phyloP scores from a whole-genome alignment of 2,329 filamentous ascomycete genomes.

The Harringtonia aguacate region DNA sequence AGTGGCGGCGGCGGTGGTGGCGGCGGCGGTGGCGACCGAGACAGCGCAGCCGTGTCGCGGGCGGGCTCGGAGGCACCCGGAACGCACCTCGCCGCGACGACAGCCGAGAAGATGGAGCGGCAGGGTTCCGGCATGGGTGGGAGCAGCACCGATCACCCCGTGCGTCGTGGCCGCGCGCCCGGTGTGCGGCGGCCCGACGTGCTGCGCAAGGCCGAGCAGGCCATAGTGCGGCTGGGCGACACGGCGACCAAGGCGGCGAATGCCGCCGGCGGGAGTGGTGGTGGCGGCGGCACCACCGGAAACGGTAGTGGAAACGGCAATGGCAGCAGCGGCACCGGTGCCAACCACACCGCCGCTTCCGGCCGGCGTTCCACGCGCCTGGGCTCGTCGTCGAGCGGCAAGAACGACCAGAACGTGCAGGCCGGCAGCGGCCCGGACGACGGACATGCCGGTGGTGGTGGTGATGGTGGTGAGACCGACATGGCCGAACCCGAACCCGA shows the following conservation, averaged over 20 bases:
- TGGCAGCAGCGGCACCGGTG: conserved; percentile 4
- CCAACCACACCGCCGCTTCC: conserved; percentile 19
- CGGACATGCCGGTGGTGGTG: conserved; percentile 24
- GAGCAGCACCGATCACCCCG: conserved; percentile 19
- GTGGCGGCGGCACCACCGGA: background rate
- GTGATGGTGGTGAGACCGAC: conserved; percentile 21
- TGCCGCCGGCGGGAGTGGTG: conserved; percentile 11
- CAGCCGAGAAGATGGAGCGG: conserved; percentile 30
- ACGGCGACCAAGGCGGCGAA: conserved; percentile 27
- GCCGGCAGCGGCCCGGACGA: conserved; percentile 23
- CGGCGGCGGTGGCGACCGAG: background rate
- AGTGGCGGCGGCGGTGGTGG: background rate
- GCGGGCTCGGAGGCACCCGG: conserved; percentile 15
- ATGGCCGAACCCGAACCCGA: too few species aligned
- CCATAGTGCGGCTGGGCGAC: conserved; percentile 39
- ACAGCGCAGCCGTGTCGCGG: conserved; percentile 5
- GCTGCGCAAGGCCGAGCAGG: conserved; percentile 50
- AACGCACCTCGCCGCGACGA: conserved; percentile 4
- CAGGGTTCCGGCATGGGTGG: conserved; percentile 19
- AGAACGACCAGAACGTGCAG: conserved; percentile 16
- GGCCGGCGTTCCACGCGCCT: conserved; percentile 26
- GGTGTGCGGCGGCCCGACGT: conserved; percentile 46
- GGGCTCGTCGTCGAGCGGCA: conserved; percentile 38
- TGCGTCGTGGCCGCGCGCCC: conserved; percentile 25
- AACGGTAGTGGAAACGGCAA: background rate